phyloP scores from a whole-genome alignment of 2,329 filamentous ascomycete species.

The Sclerotinia spermophila region DNA sequence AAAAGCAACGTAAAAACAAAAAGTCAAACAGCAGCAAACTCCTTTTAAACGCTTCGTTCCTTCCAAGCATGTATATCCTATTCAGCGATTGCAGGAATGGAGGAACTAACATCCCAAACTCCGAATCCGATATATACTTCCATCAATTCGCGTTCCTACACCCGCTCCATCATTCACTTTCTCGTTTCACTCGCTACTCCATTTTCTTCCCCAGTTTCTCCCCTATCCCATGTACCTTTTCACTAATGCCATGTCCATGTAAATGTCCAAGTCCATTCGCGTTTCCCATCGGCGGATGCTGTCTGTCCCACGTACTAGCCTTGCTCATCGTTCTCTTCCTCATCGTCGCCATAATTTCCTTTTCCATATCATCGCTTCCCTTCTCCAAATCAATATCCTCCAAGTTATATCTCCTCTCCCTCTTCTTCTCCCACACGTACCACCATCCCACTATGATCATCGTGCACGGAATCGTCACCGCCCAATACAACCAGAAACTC shows the following conservation, averaged over 20 bases:
- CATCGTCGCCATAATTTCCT: slow-evolving; percentile 33
- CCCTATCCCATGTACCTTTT: background rate
- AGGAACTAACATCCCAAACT: background rate
- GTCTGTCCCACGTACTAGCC: slow-evolving; percentile 29
- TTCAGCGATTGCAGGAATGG: background rate
- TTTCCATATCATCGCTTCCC: slow-evolving; percentile 34
- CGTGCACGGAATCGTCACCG: slow-evolving; percentile 56
- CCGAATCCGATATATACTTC: background rate
- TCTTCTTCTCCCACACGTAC: slow-evolving; percentile 42
- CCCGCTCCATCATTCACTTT: background rate
- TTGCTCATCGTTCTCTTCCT: slow-evolving; percentile 33
- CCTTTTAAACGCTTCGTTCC: background rate
- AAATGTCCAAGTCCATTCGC: background rate
- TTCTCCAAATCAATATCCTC: slow-evolving; percentile 34
- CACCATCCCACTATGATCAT: slow-evolving; percentile 52
- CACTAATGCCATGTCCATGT: background rate
- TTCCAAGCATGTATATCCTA: background rate
- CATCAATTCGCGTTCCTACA: background rate
- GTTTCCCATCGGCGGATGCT: slow-evolving; percentile 6
- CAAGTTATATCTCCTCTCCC: slow-evolving; percentile 26
- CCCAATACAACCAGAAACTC: slow-evolving; percentile 61
- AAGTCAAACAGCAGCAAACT: background rate
- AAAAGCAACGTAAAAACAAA: background rate
- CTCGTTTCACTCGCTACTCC: background rate
- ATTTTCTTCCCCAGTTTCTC: slow-evolving; percentile 5